Base-by-base conservation (phyloP, 1,284 basidiomycete genomes). In the Blastosporella zonata region DNA sequence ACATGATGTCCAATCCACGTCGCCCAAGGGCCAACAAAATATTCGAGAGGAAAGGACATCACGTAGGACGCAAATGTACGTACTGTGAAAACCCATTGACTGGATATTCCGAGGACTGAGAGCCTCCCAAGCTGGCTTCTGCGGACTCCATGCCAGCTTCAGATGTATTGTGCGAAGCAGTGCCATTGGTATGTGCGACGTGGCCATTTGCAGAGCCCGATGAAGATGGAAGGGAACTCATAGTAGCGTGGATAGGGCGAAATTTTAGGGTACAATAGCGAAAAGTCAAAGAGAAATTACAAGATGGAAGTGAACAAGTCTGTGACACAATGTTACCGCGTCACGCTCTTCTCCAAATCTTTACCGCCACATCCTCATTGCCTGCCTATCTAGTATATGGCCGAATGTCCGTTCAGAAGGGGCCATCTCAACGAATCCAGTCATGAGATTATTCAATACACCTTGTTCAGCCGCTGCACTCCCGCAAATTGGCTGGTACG, bases 361-460 rank as follows among this genome's bases (percentile, higher is more conserved):
- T 35, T 29, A 34, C 28, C 31, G 28, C 20, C 34, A 34, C 35
- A 40, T 23, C 12, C 13, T 23, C 18, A 57, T 46, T 40, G 38
- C 45, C 34, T 47, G 33, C 50, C 40, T 50, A 51, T 51, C 56
- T 62, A 72, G 59, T 43, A 77, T 72, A 31, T 64, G 59, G 10
- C 75, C 76, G 51, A 68, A 71, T 13, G 60, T 63, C 39, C 59
- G 62, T 23, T 55, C 60, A n/a, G 55, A 55, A n/a, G 48, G 46
- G 28, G 31, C 40, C 82, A 87, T 84, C 13, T 67, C 65, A 36
- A 88, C 82, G 57, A 82, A 88, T 35, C 67, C 62, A 17, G 66
- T 62, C 80, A 85, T 82, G 33, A 89, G 65, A 58, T 88, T 89
- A 55, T 81, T 74, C 25, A 50, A 59, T 33, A 79, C 58, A 5